phyloP scores from a whole-genome alignment of 2,329 filamentous ascomycete species.

The Alternaria infectoria region DNA sequence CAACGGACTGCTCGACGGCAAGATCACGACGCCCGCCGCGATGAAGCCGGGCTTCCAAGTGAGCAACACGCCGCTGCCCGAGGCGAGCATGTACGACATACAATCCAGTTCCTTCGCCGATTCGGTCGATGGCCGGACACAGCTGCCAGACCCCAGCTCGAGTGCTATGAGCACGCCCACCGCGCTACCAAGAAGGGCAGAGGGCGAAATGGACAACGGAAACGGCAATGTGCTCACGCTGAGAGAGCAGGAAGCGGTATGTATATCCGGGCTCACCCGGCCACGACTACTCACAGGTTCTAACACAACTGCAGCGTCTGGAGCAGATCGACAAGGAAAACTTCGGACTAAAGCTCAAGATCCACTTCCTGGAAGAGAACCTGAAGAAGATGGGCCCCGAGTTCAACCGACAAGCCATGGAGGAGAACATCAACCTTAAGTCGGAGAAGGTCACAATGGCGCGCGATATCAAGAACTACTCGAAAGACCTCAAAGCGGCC shows the following conservation, averaged over 20 bases:
- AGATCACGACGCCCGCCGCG: constrained; percentile 68
- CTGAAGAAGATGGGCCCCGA: constrained; percentile 85
- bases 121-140: constrained; percentile 69
- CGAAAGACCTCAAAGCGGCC: constrained; percentile 80
- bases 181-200: constrained; percentile 69
- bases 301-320: constrained; percentile 64
- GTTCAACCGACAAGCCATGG: constrained; percentile 85
- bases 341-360: constrained; percentile 69
- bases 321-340: constrained; percentile 98
- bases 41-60: constrained; percentile 67
- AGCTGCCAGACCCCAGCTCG: constrained; percentile 77
- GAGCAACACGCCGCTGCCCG: constrained; percentile 77
- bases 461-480: constrained; percentile 82
- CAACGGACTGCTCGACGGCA: constrained; percentile 48
- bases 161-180: constrained; percentile 83
- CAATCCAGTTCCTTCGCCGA: constrained; percentile 58
- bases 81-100: constrained; percentile 67
- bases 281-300: neutral
- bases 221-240: constrained; percentile 90
- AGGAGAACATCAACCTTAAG: constrained; percentile 96
- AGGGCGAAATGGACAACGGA: constrained; percentile 72
- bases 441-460: constrained; percentile 91
- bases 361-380: constrained; percentile 93
- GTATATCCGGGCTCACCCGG: constrained; percentile 20
- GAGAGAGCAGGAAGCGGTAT: constrained; percentile 89